Percentiles rank a stretch among this genome's conserved stretches.
Evolutionary conservation across 768 basidiomycete species (phyloP).

Genomic region (Exidia glandulosa): DNA sequence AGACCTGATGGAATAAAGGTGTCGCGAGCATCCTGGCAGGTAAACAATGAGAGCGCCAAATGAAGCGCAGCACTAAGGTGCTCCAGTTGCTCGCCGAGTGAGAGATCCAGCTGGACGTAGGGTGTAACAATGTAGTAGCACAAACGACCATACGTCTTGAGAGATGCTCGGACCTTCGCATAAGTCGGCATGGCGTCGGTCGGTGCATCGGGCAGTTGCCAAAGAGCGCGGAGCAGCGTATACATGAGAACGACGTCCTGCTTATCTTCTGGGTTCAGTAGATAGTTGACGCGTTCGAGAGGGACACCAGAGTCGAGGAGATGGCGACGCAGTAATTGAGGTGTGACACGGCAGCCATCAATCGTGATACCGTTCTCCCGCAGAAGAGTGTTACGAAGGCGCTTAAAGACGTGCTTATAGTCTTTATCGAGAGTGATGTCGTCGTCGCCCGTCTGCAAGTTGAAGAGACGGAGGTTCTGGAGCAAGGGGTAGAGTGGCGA

Average conservation of each 20-base stretch:
- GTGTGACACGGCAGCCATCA: constrained; percentile 15
- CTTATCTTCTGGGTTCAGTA: constrained; percentile 20
- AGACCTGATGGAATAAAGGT: constrained; percentile 17
- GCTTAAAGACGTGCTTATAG: constrained; percentile 25
- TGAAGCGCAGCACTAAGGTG: constrained; percentile 25
- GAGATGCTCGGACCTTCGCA: constrained; percentile 10
- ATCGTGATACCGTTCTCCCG: constrained; percentile 14
- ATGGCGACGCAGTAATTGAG: constrained; percentile 14
- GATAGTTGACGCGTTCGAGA: constrained; percentile 3
- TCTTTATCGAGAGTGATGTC: constrained; percentile 28
- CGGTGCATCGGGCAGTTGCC: constrained; percentile 12
- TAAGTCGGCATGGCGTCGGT: constrained; percentile 9
- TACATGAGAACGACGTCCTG: constrained; percentile 23
- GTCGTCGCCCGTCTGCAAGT: constrained; percentile 22
- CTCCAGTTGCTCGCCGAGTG: constrained; percentile 21
- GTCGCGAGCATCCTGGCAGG: constrained; percentile 1
- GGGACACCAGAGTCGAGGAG: constrained; percentile 7
- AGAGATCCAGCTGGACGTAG: constrained; percentile 19
- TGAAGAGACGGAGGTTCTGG: constrained; percentile 12
- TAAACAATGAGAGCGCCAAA: constrained; percentile 13
- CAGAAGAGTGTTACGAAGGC: constrained; percentile 19
- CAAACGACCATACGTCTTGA: constrained; percentile 14
- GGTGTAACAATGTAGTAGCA: constrained; percentile 18
- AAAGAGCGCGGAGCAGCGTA: constrained; percentile 16
- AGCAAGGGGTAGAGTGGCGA: constrained; percentile 19